Evolutionary conservation across 768 basidiomycete genomes (phyloP).

Genomic region (Mycena rebaudengoi): DNA sequence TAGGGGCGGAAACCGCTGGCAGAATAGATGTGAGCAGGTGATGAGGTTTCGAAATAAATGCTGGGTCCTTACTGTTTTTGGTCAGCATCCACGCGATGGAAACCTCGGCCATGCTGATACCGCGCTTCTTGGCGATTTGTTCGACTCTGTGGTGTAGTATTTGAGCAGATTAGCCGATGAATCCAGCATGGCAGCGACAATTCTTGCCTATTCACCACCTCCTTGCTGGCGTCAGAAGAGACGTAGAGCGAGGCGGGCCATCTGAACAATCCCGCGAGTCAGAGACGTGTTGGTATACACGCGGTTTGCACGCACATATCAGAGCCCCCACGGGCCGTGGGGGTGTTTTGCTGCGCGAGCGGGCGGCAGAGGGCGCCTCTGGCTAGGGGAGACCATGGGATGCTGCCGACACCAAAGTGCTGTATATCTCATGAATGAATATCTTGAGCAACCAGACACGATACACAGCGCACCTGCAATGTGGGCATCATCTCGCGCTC

Average conservation of each 20-base stretch:
- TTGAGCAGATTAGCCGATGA: background rate
- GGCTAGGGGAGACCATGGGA: slow-evolving; percentile 46
- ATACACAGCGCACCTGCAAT: slow-evolving; percentile 49
- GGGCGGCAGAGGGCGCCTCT: slow-evolving; percentile 40
- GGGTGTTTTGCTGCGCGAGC: slow-evolving; percentile 27
- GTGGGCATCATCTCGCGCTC: slow-evolving; percentile 71
- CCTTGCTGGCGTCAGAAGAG: background rate
- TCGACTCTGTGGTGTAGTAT: slow-evolving; percentile 5
- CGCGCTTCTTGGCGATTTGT: slow-evolving; percentile 34
- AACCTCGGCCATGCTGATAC: slow-evolving; percentile 53
- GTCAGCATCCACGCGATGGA: slow-evolving; percentile 48
- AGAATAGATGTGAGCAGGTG: background rate
- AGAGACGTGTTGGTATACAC: background rate
- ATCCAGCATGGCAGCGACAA: background rate
- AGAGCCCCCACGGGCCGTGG: slow-evolving; percentile 24
- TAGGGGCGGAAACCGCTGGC: slow-evolving; percentile 51
- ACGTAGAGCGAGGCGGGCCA: background rate
- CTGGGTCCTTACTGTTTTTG: slow-evolving; percentile 33
- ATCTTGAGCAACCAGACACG: background rate
- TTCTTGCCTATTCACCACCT: slow-evolving; percentile 7
- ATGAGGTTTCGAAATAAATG: background rate
- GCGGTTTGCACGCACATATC: slow-evolving; percentile 21
- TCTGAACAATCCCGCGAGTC: background rate
- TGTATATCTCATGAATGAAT: background rate
- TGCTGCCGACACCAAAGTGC: slow-evolving; percentile 48